Conservation (phyloP, 1,284 basidiomycete species). For the Cryptococcus depauperatus region DNA sequence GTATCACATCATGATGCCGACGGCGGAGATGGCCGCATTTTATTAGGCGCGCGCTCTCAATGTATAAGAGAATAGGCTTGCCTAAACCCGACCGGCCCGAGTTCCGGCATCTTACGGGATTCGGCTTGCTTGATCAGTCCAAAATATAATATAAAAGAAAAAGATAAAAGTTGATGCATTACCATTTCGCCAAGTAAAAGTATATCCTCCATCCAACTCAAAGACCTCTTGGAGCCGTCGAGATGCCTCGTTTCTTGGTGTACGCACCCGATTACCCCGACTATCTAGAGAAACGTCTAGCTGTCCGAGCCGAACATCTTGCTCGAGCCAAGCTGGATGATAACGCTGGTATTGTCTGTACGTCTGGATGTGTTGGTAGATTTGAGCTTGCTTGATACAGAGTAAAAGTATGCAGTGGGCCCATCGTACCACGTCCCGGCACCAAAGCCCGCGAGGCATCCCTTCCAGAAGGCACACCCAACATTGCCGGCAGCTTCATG, state of each 20-base stretch:
- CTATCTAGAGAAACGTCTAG: conserved; percentile 30
- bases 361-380: conserved; percentile 6
- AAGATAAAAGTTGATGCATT: too few species aligned
- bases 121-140: too few species aligned
- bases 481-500: conserved; percentile 18
- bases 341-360: conserved; percentile 20
- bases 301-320: conserved; percentile 32
- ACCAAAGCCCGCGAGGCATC: conserved; percentile 6
- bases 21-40: too few species aligned
- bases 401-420: conserved; percentile 18
- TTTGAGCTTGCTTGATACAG: background rate
- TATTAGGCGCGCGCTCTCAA: too few species aligned
- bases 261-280: conserved; percentile 42
- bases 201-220: too few species aligned
- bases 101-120: too few species aligned
- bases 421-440: conserved; percentile 14
- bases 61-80: too few species aligned
- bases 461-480: conserved; percentile 13
- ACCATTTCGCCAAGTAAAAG: too few species aligned
- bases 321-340: conserved; percentile 17
- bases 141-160: too few species aligned
- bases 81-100: too few species aligned
- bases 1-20: too few species aligned
- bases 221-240: too few species aligned
- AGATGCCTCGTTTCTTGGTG: conserved; percentile 23